Conservation (phyloP, 768 basidiomycete species). For the Boletellus ananas region DNA sequence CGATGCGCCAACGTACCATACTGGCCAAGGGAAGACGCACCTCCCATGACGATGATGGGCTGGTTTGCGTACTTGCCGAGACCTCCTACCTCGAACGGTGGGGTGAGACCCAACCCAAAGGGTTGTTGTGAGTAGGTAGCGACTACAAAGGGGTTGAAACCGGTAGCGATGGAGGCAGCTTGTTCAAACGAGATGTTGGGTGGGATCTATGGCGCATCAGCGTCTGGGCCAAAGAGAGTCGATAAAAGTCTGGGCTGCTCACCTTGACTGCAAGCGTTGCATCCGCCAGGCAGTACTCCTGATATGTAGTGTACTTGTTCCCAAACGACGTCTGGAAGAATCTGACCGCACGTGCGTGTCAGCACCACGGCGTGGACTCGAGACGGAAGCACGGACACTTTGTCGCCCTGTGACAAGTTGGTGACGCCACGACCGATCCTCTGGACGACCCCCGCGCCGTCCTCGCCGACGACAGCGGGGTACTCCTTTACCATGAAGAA, state of each 20-base stretch:
- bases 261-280: constrained; percentile 19
- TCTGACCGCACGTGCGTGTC: background rate
- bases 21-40: constrained; percentile 37
- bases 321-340: constrained; percentile 9
- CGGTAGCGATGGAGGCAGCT: constrained; percentile 35
- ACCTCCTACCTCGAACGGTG: constrained; percentile 30
- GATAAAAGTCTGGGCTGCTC: background rate
- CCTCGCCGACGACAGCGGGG: constrained; percentile 36
- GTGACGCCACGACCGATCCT: constrained; percentile 36
- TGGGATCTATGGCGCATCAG: constrained; percentile 25
- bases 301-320: constrained; percentile 14
- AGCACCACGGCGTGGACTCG: background rate
- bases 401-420: constrained; percentile 32
- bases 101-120: constrained; percentile 22
- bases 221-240: background rate
- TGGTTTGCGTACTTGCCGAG: constrained; percentile 30
- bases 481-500: constrained; percentile 29
- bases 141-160: constrained; percentile 30
- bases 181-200: constrained; percentile 33
- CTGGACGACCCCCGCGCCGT: constrained; percentile 37
- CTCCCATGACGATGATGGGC: constrained; percentile 35
- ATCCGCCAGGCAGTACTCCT: constrained; percentile 20
- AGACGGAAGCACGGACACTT: constrained; percentile 4
- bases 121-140: constrained; percentile 30
- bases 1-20: constrained; percentile 20